Conservation (phyloP, 1,284 basidiomycete genomes). For the Rhizoctonia solani region DNA sequence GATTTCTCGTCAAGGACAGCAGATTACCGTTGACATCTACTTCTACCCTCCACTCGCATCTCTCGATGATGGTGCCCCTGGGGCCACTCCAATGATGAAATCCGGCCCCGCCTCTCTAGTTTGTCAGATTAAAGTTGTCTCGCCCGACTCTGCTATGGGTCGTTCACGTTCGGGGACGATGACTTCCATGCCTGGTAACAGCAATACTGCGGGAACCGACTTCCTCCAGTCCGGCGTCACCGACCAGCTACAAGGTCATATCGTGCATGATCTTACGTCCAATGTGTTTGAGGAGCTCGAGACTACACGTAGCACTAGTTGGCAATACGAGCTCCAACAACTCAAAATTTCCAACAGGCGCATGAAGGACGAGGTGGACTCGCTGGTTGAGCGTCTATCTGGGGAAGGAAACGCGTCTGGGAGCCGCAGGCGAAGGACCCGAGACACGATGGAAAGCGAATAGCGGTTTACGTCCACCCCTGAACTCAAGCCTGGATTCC, state of each 20-base stretch:
- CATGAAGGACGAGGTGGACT: slow-evolving; percentile 68
- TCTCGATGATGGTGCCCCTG: slow-evolving; percentile 42
- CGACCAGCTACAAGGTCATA: slow-evolving; percentile 39
- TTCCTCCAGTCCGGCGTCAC: slow-evolving; percentile 44
- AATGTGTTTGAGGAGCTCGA: slow-evolving; percentile 79
- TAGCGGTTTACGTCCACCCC: not conserved
- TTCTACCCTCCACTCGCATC: slow-evolving; percentile 45
- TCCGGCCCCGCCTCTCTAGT: slow-evolving; percentile 40
- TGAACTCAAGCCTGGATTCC: not conserved
- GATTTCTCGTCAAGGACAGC: slow-evolving; percentile 39
- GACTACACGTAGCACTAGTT: slow-evolving; percentile 67
- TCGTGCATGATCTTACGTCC: slow-evolving; percentile 43
- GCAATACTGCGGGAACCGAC: slow-evolving; percentile 8
- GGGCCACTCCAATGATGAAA: slow-evolving; percentile 32
- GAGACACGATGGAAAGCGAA: slow-evolving; percentile 5
- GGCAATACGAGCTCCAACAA: slow-evolving; percentile 93
- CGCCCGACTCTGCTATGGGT: slow-evolving; percentile 7
- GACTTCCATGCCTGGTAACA: slow-evolving; percentile 8
- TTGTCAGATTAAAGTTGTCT: slow-evolving; percentile 18
- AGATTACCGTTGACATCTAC: slow-evolving; percentile 43
- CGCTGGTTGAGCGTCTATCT: slow-evolving; percentile 37
- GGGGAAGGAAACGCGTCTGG: not conserved
- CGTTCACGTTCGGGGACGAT: slow-evolving; percentile 22
- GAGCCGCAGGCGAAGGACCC: slow-evolving; percentile 14
- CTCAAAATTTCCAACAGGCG: slow-evolving; percentile 74